Evolutionary conservation across 345 rosid species (phyloP).

Genomic region (Excoecaria cochinchinensis): DNA sequence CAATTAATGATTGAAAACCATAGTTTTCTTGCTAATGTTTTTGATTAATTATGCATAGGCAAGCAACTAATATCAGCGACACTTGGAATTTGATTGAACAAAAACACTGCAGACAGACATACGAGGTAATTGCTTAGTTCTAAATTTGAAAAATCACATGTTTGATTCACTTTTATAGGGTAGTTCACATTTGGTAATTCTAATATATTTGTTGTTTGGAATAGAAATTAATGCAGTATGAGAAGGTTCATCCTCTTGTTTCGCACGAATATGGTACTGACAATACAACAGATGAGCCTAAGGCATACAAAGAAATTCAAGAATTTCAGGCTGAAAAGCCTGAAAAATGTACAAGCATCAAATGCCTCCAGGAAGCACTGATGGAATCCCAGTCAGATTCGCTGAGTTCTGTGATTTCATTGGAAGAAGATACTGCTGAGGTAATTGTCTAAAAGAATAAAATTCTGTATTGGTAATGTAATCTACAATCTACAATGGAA

Average conservation of each 20-base stretch:
- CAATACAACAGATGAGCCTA: slow-evolving; percentile 11
- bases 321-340: slow-evolving; percentile 23
- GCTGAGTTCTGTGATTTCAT: slow-evolving; percentile 27
- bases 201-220: not conserved
- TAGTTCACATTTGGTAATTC: not conserved
- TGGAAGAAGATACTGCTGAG: slow-evolving; percentile 35
- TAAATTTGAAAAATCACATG: not conserved
- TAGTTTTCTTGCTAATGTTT: no score
- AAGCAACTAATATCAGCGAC: slow-evolving; percentile 24
- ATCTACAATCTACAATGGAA: no score
- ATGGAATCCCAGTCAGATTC: slow-evolving; percentile 58
- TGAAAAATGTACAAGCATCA: slow-evolving; percentile 34
- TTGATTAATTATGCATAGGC: slow-evolving; percentile 25
- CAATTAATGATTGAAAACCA: no score
- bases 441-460: slow-evolving; percentile 29
- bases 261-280: slow-evolving; percentile 25
- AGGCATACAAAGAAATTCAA: slow-evolving; percentile 13
- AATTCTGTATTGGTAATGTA: no score
- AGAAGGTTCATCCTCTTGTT: slow-evolving; percentile 47
- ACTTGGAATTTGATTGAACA: slow-evolving; percentile 27
- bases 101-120: slow-evolving; percentile 9
- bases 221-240: slow-evolving; percentile 36
- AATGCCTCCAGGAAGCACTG: slow-evolving; percentile 54
- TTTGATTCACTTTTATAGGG: not conserved
- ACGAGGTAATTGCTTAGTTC: slow-evolving; percentile 34